These are phyloP conservation scores for Metschnikowia santaceciliae DNA, from an alignment of 805 yeast genomes.

Conservation along the genomic window DNA sequence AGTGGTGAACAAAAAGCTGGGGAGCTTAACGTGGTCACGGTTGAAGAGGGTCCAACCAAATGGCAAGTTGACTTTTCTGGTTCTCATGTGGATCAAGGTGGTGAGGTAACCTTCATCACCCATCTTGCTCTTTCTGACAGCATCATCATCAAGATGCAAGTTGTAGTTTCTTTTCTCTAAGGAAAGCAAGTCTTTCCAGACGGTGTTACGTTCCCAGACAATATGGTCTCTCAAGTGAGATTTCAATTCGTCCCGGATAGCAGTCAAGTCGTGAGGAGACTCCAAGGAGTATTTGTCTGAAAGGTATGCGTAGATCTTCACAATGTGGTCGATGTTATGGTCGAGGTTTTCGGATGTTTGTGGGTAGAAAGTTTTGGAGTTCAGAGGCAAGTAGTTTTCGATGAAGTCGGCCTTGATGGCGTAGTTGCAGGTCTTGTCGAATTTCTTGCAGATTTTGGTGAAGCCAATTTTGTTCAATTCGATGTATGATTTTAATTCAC, in stretches of 20 bases:
- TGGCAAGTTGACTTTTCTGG: slow-evolving; percentile 32
- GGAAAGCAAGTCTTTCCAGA: slow-evolving; percentile 95
- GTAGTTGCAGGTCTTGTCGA: slow-evolving; percentile 75
- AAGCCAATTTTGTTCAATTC: slow-evolving; percentile 88
- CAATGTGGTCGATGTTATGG: slow-evolving; percentile 48
- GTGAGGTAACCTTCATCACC: slow-evolving; percentile 16
- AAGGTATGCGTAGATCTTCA: slow-evolving; percentile 50
- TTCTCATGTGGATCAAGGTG: slow-evolving; percentile 14
- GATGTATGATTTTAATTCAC: slow-evolving; percentile 78
- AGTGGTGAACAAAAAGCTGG: slow-evolving; percentile 45
- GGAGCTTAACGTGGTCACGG: slow-evolving; percentile 27
- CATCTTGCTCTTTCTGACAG: slow-evolving; percentile 18
- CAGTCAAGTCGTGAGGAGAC: slow-evolving; percentile 46
- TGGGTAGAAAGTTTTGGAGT: slow-evolving; percentile 54
- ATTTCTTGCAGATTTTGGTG: slow-evolving; percentile 84
- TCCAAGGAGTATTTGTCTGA: slow-evolving; percentile 35
- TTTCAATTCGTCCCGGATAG: slow-evolving; percentile 43
- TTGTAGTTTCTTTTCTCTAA: slow-evolving; percentile 31
- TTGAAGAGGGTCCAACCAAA: slow-evolving; percentile 23
- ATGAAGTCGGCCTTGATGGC: slow-evolving; percentile 58
- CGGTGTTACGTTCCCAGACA: slow-evolving; percentile 96
- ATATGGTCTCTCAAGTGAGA: slow-evolving; percentile 79
- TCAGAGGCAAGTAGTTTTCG: slow-evolving; percentile 36
- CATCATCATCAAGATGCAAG: slow-evolving; percentile 17
- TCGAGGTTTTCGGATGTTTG: slow-evolving; percentile 37